Evolutionary conservation across 345 rosid genomes (phyloP), one percentile per base, ranked within the genome.

Genomic region (Aquilaria yunnanensis): DNA sequence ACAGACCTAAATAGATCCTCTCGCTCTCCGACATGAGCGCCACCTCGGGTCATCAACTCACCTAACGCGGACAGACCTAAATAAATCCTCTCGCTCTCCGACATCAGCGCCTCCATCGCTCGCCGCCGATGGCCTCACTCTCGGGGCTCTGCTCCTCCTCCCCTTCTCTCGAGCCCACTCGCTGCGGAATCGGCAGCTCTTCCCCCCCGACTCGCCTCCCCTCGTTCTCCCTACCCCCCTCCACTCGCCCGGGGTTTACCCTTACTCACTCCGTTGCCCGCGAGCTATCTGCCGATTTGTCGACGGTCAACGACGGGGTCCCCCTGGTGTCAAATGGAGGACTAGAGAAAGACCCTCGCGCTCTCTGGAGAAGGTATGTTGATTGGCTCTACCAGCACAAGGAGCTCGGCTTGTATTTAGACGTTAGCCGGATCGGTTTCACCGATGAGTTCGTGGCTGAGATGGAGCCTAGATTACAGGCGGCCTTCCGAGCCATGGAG

Each of bases 351-450:
- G 88, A 88, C 61, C 86, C 90, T 0, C 64, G 56, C 34, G 71
- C 74, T 57, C 76, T 94, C 47, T 94, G 99, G 99, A 51, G 68
- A 43, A 78, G 99, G 54, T 90, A 94, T 77, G 85, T 88, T 12
- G 99, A 90, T 57, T 90, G 95, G 97, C 51, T 94, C 55, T 94
- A 90, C 70, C 99, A 88, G 75, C 89, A 94, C 66, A 90, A 88
- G 80, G 97, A 90, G 46, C 76, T 94, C 2, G 97, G 99, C 4
- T 55, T 94, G 69, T 88, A 77, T 65, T 60, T 94, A 13, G 99
- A 94, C 56, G 90, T 90, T n/a, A 94, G 99, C 23, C 76, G 99
- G 77, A 73, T 90, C 59, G 97, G 97, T 56, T 90, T 94, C 74
- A 72, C 91, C 7, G 90, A 86, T 37, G 87, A 85, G 76, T 94